These are phyloP conservation scores for Lentinula aciculospora DNA, from an alignment of 768 basidiomycete species.

Conservation along the genomic window DNA sequence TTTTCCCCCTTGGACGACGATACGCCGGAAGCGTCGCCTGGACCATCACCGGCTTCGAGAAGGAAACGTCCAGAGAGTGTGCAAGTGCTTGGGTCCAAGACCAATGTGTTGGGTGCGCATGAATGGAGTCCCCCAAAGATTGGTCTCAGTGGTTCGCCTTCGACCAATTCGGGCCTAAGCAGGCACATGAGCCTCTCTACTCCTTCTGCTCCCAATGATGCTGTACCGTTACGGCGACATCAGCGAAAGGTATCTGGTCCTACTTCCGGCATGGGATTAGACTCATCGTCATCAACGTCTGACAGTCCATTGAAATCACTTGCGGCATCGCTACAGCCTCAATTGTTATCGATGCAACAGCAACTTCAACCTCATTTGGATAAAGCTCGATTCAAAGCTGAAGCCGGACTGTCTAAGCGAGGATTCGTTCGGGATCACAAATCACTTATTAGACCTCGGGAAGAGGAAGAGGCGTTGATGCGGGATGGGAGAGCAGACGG, in stretches of 20 bases:
- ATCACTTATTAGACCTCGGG: conserved; percentile 25
- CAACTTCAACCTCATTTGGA: conserved; percentile 47
- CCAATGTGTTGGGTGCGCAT: neutral
- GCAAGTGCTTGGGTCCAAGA: conserved; percentile 30
- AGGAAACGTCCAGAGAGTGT: conserved; percentile 61
- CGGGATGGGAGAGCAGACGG: conserved; percentile 19
- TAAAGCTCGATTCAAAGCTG: conserved; percentile 64
- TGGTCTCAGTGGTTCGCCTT: neutral
- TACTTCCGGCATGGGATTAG: neutral
- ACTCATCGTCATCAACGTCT: neutral
- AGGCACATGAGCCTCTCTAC: conserved; percentile 1
- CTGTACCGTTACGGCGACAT: neutral
- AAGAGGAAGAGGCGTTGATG: conserved; percentile 25
- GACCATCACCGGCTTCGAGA: conserved; percentile 32
- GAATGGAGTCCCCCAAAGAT: neutral
- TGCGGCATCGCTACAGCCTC: conserved; percentile 25
- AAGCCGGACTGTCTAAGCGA: conserved; percentile 57
- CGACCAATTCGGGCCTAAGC: neutral
- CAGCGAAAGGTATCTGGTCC: neutral
- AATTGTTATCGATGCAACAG: conserved; percentile 14
- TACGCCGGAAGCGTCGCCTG: neutral
- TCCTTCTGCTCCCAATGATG: conserved; percentile 1
- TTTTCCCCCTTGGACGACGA: conserved; percentile 2
- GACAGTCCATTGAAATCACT: conserved; percentile 5
- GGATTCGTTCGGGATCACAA: conserved; percentile 44